These are phyloP conservation scores for Nakazawaea wickerhamii DNA, from an alignment of 805 yeast species.

Conservation along the genomic window DNA sequence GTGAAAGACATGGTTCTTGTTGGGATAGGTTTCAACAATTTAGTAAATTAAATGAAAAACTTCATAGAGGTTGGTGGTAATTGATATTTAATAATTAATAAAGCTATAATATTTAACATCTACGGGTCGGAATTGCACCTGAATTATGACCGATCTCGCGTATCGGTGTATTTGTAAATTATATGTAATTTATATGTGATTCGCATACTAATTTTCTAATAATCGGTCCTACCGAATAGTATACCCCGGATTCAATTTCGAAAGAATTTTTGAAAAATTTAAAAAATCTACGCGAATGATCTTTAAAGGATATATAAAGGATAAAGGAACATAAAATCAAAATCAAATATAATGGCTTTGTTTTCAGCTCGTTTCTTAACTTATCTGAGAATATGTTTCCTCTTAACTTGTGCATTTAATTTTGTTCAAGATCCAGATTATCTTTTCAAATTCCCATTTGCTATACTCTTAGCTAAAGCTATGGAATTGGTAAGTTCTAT, in stretches of 20 bases:
- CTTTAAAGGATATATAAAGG: too few relatives aligned
- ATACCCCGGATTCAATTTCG: too few relatives aligned
- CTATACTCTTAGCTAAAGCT: slow-evolving; percentile 52
- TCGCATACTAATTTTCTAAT: too few relatives aligned
- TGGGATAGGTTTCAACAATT: slow-evolving; percentile 36
- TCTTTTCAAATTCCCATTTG: slow-evolving; percentile 39
- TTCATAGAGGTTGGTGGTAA: slow-evolving; percentile 24
- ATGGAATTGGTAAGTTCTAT: slow-evolving; percentile 43
- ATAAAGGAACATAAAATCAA: too few relatives aligned
- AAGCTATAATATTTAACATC: not conserved
- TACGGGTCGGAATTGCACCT: too few relatives aligned
- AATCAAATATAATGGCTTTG: slow-evolving; percentile 25
- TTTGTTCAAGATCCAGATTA: slow-evolving; percentile 43
- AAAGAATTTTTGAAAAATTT: too few relatives aligned
- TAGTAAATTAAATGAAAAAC: slow-evolving; percentile 24
- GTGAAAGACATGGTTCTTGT: slow-evolving; percentile 32
- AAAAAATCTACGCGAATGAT: too few relatives aligned
- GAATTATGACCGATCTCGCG: too few relatives aligned
- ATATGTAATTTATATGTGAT: too few relatives aligned
- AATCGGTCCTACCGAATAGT: too few relatives aligned
- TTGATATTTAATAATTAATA: not conserved
- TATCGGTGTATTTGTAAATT: too few relatives aligned
- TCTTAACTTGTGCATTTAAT: slow-evolving; percentile 38
- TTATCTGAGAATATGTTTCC: slow-evolving; percentile 41
- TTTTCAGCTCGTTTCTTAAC: slow-evolving; percentile 34